Percentiles rank a stretch among this genome's conserved stretches.
These are phyloP conservation scores for Arthrobotrys pseudoclavata DNA, from an alignment of 2,329 filamentous ascomycete species.

Conservation along the genomic window DNA sequence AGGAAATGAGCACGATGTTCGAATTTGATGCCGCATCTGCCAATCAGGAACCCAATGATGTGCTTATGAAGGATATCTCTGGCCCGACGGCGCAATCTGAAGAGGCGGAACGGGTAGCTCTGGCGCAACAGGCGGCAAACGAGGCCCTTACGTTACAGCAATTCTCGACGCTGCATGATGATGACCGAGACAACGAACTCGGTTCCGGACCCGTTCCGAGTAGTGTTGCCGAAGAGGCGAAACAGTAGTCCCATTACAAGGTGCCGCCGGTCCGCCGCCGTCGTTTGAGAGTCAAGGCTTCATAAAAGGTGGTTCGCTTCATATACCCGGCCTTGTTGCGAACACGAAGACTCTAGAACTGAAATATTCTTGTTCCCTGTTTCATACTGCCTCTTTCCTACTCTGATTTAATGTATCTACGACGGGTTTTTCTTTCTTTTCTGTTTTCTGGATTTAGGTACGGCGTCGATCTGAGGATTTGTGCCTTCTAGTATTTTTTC, in stretches of 20 bases:
- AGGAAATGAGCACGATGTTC: constrained; percentile 59
- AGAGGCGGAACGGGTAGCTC: constrained; percentile 33
- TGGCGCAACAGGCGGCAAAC: constrained; percentile 53
- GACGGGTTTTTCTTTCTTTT: not conserved
- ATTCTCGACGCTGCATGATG: constrained; percentile 52
- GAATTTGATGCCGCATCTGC: constrained; percentile 56
- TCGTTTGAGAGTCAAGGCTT: not conserved
- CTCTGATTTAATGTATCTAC: constrained; percentile 1
- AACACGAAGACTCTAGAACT: not conserved
- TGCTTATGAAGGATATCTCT: constrained; percentile 55
- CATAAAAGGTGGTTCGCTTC: constrained; percentile 4
- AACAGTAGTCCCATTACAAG: constrained; percentile 8
- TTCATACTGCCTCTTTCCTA: not conserved
- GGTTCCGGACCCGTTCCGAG: constrained; percentile 13
- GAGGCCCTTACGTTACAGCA: constrained; percentile 55
- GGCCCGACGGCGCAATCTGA: constrained; percentile 43
- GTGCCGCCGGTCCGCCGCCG: not conserved
- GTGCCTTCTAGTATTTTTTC: constrained; percentile 8
- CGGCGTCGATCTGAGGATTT: constrained; percentile 20
- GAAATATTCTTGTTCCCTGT: not conserved
- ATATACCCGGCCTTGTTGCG: not conserved
- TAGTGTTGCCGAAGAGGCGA: constrained; percentile 27
- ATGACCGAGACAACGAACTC: constrained; percentile 39
- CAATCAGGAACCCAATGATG: constrained; percentile 42
- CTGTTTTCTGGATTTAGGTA: constrained; percentile 12